phyloP scores from a whole-genome alignment of 139 green algal genomes.

The Pleodorina starrii region DNA sequence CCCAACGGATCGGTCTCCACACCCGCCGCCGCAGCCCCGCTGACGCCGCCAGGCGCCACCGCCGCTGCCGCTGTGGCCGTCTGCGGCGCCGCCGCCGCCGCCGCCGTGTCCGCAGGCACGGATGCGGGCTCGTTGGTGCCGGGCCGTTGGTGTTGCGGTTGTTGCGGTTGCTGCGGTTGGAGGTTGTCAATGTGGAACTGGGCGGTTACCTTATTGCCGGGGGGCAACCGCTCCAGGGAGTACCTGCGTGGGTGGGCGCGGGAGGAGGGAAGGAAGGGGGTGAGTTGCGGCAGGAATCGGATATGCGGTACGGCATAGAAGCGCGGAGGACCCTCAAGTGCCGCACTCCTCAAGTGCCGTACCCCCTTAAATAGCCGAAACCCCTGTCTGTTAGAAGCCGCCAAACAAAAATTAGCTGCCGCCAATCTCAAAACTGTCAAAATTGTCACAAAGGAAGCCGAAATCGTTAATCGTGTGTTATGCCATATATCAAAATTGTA shows the following conservation, averaged over 20 bases:
- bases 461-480: too few relatives aligned
- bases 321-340: too few relatives aligned
- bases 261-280: too few relatives aligned
- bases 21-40: not conserved
- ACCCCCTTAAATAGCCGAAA: not conserved
- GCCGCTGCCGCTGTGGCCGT: not conserved
- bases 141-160: not conserved
- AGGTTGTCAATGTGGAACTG: slow-evolving; percentile 37
- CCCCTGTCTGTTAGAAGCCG: too few relatives aligned
- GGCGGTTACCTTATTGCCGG: slow-evolving; percentile 49
- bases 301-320: too few relatives aligned
- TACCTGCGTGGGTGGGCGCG: slow-evolving; percentile 21
- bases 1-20: slow-evolving; percentile 40
- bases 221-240: slow-evolving; percentile 56
- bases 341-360: not conserved
- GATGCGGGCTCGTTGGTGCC: not conserved
- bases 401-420: too few relatives aligned
- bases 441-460: too few relatives aligned
- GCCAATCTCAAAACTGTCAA: too few relatives aligned
- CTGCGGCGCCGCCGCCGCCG: not conserved
- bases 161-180: not conserved
- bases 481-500: too few relatives aligned
- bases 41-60: not conserved
- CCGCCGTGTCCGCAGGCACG: not conserved
- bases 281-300: too few relatives aligned